Conservation (phyloP, 2,329 filamentous ascomycete genomes). For the Cladosporium sp. region DNA sequence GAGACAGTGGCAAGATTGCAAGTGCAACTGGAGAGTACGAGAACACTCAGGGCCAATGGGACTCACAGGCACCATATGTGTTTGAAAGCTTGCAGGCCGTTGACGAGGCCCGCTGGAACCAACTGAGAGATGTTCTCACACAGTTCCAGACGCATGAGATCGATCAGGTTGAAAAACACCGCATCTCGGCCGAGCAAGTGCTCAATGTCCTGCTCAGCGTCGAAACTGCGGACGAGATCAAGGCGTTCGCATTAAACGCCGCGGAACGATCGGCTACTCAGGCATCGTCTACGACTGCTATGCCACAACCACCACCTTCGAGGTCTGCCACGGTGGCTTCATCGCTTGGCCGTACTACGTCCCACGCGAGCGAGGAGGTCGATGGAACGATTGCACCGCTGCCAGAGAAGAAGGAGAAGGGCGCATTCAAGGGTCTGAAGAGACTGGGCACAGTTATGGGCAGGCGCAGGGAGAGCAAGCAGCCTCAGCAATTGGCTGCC, state of each 20-base stretch:
- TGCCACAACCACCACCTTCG: conserved; percentile 29
- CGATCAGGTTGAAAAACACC: conserved; percentile 77
- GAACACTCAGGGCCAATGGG: conserved; percentile 80
- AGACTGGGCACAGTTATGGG: conserved; percentile 70
- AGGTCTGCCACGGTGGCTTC: conserved; percentile 22
- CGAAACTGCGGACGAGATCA: conserved; percentile 83
- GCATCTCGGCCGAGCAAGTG: conserved; percentile 73
- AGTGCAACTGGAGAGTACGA: conserved; percentile 72
- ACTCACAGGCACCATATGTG: conserved; percentile 89
- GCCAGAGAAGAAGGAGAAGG: conserved; percentile 34
- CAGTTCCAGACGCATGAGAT: conserved; percentile 91
- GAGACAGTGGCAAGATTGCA: conserved; percentile 75
- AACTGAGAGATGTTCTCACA: conserved; percentile 85
- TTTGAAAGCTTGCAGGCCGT: conserved; percentile 90
- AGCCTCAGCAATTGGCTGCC: conserved; percentile 31
- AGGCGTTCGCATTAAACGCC: conserved; percentile 59
- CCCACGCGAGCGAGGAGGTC: conserved; percentile 11
- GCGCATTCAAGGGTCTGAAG: conserved; percentile 52
- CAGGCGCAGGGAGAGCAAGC: conserved; percentile 59
- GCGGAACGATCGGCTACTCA: conserved; percentile 30
- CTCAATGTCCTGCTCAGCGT: conserved; percentile 82
- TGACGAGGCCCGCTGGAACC: conserved; percentile 86
- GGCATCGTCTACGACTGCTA: conserved; percentile 22
- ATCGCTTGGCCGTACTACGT: conserved; percentile 9
- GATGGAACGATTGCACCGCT: conserved; percentile 1